These are phyloP conservation scores for Megacollybia platyphylla DNA, from an alignment of 1,284 basidiomycete genomes.

Conservation along the genomic window DNA sequence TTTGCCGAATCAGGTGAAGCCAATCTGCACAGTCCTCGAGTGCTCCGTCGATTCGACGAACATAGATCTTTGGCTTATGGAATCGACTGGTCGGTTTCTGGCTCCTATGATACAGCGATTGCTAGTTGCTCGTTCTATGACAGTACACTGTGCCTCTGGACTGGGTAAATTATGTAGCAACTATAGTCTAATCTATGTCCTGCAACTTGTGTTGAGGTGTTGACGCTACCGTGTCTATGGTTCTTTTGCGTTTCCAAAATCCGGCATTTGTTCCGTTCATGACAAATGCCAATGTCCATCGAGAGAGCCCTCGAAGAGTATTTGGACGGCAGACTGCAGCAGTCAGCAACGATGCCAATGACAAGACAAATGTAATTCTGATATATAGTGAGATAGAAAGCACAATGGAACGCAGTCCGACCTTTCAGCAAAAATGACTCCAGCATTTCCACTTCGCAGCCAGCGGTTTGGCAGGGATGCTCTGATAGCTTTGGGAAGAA, in stretches of 20 bases:
- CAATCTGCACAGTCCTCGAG: conserved; percentile 14
- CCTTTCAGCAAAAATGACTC: conserved; percentile 37
- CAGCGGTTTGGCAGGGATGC: conserved; percentile 43
- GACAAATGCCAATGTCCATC: conserved; percentile 56
- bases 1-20: conserved; percentile 19
- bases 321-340: conserved; percentile 47
- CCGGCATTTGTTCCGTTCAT: conserved; percentile 42
- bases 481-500: conserved; percentile 55
- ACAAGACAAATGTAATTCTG: conserved; percentile 42
- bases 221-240: background rate
- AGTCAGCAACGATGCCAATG: conserved; percentile 53
- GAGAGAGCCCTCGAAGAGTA: conserved; percentile 54
- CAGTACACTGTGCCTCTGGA: conserved; percentile 76
- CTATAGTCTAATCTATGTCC: background rate
- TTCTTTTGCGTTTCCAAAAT: conserved; percentile 31
- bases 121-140: conserved; percentile 98
- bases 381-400: conserved; percentile 1
- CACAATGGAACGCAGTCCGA: conserved; percentile 14
- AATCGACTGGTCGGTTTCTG: conserved; percentile 72
- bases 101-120: conserved; percentile 37
- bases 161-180: conserved; percentile 23
- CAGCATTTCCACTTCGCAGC: conserved; percentile 27
- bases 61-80: conserved; percentile 91
- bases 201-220: background rate
- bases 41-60: conserved; percentile 56